A percentile compares a stretch with the other conserved stretches of the same genome.
phyloP scores from a whole-genome alignment of 2,329 filamentous ascomycete species.

The Sporothrix schenckii region DNA sequence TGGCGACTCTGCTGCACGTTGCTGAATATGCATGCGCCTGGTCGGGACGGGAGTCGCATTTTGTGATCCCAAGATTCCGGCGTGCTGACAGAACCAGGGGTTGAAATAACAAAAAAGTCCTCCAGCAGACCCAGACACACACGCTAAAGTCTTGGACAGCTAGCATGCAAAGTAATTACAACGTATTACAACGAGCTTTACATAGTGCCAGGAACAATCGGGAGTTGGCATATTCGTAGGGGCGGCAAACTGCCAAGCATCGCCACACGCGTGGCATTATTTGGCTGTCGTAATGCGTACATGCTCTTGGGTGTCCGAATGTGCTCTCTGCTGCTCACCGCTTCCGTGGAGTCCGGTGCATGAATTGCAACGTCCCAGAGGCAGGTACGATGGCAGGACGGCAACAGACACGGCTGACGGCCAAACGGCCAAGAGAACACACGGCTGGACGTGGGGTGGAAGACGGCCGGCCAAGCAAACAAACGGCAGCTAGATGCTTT shows the following conservation, averaged over 20 bases:
- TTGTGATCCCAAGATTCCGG: no score
- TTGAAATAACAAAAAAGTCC: no score
- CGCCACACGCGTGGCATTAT: conserved; percentile 2
- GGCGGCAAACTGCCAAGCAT: background rate
- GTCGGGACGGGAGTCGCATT: no score
- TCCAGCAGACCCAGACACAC: no score
- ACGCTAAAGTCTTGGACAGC: no score
- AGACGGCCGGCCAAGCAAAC: background rate
- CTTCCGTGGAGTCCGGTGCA: conserved; percentile 1
- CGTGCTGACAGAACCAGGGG: no score
- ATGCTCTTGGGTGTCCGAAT: no score
- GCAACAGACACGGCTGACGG: background rate
- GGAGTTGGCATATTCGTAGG: background rate
- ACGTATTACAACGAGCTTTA: no score
- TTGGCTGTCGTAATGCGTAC: background rate
- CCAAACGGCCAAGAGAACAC: background rate
- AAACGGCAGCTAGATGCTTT: background rate
- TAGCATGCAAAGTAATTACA: no score
- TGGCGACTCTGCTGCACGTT: no score
- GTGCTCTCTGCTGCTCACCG: conserved; percentile 1
- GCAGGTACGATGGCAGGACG: background rate
- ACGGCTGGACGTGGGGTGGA: background rate
- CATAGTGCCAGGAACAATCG: background rate
- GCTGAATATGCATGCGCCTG: no score
- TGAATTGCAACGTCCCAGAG: conserved; percentile 1